Evolutionary conservation across 768 basidiomycete genomes (phyloP), one percentile per base, ranked within the genome.

Genomic region (Zangia roseola): DNA sequence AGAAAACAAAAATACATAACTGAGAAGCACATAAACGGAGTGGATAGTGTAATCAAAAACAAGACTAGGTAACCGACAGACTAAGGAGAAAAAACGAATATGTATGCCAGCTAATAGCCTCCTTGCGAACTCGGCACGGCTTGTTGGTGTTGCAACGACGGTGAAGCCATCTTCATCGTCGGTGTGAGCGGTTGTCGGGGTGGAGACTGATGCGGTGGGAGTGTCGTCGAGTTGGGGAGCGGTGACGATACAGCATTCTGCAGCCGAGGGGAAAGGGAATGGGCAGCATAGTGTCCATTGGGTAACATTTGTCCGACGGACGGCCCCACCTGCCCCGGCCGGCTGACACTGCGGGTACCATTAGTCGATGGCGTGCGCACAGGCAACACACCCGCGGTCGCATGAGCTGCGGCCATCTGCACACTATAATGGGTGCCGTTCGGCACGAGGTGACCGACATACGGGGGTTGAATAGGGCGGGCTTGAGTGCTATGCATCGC

Each of bases 81-180:
- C 46, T 40, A 52, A 48, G 26, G 28, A 42, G 40, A 49, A 35
- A 49, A 23, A 41, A 56, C 13, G 45, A 35, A 55, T 43, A 53
- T 53, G 47, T 38, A 55, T 48, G 43, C 49, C 42, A 52, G 26
- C 62, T 74, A 82, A 70, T 79, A 80, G 41, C 78, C 76, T 56
- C 72, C 76, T 64, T 80, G 77, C 41, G 74, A 76, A 50, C 71
- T 74, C 20, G 75, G 75, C 23, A 78, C 74, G 14, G 71, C 67
- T 57, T 79, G 78, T 54, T 80, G 79, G 49, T 79, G 79, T 61
- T 78, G 79, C 45, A 81, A 57, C 30, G 77, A 76, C 13, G 82
- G 81, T 2, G 81, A 81, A 25, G 76, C 69, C 67, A 78, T 75
- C 23, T 72, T 71, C 71, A 81, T 70, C 37, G 75, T 77, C 7